Base-by-base conservation (phyloP, 345 rosid genomes). In the Gynandropsis gynandra region DNA sequence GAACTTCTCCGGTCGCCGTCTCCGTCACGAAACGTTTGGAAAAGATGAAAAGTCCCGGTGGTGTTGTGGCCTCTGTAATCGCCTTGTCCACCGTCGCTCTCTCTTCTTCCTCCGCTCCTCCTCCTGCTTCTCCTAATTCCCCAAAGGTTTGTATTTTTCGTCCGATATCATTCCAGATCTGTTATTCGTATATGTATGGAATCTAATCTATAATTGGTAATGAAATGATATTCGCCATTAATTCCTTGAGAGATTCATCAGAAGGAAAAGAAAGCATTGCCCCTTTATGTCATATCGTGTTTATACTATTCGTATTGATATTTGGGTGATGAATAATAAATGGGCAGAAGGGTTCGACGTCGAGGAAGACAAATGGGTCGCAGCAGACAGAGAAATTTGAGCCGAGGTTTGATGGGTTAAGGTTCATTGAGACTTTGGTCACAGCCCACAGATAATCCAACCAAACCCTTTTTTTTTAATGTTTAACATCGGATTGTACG, bases 391-490 rank as follows among this genome's bases (percentile, higher is more conserved):
- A 75, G 1, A 80, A 76, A 60, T 83, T 80, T 39, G 75, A 80
- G 9, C 80, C 85, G 1, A 74, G 79, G 51, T 80, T 78, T 43
- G 85, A 83, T 14, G 92, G 87, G 0, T 62, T 83, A 56, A 71
- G 80, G 62, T 83, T 80, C 67, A 80, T 83, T 2, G 92, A 80
- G 59, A 83, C 87, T n/a, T 66, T 83, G 66, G 59, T 83, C 41
- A 83, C 92, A 12, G 80, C 79, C 51, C 92, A 83, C 58, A 72
- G 87, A 66, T 83, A 47, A 82, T 10, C 9, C 3, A 8, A 8
- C 9, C 41, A 8, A 10, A 34, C 10, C 10, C 8, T 37, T 10
- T 37, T 2, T 37, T 2, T 37, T 13, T 37, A 2, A 8, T 37
- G 2, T 37, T 37, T 10, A 13, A 10, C 15, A 37, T 37, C 4